Evolutionary conservation across 306 rosid species (phyloP).

Genomic region (Pachyrhizus erosus): DNA sequence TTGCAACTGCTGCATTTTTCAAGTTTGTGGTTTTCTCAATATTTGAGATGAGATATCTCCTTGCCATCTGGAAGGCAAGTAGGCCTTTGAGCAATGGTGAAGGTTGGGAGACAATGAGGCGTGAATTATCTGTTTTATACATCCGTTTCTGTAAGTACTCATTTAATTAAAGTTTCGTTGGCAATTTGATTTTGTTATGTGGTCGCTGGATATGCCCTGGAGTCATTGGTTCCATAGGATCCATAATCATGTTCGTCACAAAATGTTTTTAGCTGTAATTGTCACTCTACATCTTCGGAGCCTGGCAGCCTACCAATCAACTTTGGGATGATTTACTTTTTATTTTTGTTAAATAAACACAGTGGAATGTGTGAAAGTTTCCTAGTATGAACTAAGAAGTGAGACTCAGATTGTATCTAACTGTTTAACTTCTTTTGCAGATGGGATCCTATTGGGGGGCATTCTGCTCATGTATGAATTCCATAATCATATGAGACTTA

Average conservation of each 20-base stretch:
- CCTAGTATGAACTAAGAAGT: constrained; percentile 27
- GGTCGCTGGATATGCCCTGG: constrained; percentile 8
- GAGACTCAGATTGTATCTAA: constrained; percentile 17
- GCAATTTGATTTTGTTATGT: constrained; percentile 31
- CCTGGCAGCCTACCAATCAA: background rate
- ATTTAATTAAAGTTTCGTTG: background rate
- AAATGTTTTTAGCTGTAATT: background rate
- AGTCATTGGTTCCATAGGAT: constrained; percentile 7
- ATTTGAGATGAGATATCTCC: constrained; percentile 99
- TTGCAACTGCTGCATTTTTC: constrained; percentile 99
- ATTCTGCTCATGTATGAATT: constrained; percentile 95
- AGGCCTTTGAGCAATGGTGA: constrained; percentile 90
- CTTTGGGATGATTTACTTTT: background rate
- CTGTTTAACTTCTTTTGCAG: constrained; percentile 59
- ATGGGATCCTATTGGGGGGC: constrained; percentile 98
- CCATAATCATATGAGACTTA: constrained; percentile 78
- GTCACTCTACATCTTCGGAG: background rate
- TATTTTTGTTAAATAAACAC: too few species aligned
- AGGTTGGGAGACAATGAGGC: constrained; percentile 99
- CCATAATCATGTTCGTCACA: constrained; percentile 1
- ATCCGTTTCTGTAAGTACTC: constrained; percentile 93
- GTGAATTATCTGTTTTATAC: constrained; percentile 94
- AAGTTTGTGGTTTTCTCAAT: constrained; percentile 97
- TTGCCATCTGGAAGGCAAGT: constrained; percentile 98
- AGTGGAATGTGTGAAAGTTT: too few species aligned